These are phyloP conservation scores for Neofusicoccum cordaticola DNA, from an alignment of 2,329 filamentous ascomycete species.

Conservation along the genomic window DNA sequence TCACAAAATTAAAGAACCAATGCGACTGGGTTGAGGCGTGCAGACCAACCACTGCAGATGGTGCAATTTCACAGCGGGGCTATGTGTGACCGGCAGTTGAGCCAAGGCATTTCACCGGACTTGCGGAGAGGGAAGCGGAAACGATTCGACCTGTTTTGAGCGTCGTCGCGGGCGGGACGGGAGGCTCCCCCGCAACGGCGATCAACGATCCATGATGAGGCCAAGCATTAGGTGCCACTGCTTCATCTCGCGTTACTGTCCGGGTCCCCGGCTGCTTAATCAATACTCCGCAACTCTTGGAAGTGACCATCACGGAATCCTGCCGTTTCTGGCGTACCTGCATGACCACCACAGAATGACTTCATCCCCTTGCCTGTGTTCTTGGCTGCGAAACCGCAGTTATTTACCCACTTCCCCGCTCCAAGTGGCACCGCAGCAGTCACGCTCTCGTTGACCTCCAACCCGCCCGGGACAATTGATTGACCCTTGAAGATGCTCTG, in stretches of 20 bases:
- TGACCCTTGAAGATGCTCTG: neutral
- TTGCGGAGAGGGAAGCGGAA: neutral
- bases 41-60: neutral
- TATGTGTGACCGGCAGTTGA: neutral
- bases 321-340: conserved; percentile 9
- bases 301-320: neutral
- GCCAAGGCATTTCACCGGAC: neutral
- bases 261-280: neutral
- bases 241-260: neutral
- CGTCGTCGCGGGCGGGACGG: neutral
- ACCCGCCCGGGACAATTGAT: neutral
- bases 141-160: neutral
- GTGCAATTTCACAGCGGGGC: neutral
- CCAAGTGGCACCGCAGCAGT: neutral
- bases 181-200: neutral
- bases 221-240: conserved; percentile 5
- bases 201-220: conserved; percentile 13
- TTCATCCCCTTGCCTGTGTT: neutral
- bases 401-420: conserved; percentile 5
- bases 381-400: neutral
- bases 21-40: conserved; percentile 18
- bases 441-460: neutral
- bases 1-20: conserved; percentile 17
- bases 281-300: neutral
- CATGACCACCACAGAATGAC: conserved; percentile 4